These are phyloP conservation scores for Eimeria tenella DNA, from an alignment of 169 alveolate species.

Conservation along the genomic window DNA sequence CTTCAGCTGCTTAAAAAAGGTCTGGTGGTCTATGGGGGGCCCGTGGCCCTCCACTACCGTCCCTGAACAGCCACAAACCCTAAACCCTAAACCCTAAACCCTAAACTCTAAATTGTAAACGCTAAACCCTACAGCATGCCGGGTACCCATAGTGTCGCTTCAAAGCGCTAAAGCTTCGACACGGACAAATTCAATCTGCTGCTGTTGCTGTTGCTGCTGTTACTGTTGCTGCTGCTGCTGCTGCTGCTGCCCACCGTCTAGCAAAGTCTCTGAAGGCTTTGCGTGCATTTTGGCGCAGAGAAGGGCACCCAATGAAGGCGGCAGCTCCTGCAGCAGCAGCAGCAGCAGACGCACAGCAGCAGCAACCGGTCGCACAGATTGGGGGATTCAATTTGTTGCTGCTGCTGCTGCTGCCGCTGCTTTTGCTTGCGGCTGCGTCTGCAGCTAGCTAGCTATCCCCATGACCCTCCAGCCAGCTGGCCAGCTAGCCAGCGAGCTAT, in stretches of 20 bases:
- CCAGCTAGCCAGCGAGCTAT: too few relatives aligned
- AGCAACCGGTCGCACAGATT: background rate
- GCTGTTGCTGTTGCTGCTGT: too few relatives aligned
- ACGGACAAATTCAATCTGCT: too few relatives aligned
- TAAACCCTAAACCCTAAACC: too few relatives aligned
- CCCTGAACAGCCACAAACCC: background rate
- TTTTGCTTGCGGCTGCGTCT: background rate
- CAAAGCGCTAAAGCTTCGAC: background rate
- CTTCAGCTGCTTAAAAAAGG: constrained; percentile 31
- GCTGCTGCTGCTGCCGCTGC: background rate
- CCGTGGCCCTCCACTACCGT: background rate
- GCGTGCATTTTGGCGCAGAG: constrained; percentile 79
- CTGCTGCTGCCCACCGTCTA: constrained; percentile 29
- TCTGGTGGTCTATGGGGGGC: constrained; percentile 30
- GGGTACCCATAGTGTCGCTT: background rate
- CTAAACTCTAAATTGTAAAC: too few relatives aligned
- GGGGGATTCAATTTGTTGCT: background rate
- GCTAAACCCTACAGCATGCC: too few relatives aligned
- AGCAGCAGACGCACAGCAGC: constrained; percentile 16
- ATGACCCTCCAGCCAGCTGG: too few relatives aligned
- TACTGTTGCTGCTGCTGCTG: background rate
- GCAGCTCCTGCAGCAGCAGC: constrained; percentile 84
- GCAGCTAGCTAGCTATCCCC: background rate
- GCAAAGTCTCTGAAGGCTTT: constrained; percentile 63
- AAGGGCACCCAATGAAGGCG: constrained; percentile 83